These are phyloP conservation scores for Trichocladium uniseriatum DNA, from an alignment of 495 filamentous ascomycete species.

Conservation along the genomic window DNA sequence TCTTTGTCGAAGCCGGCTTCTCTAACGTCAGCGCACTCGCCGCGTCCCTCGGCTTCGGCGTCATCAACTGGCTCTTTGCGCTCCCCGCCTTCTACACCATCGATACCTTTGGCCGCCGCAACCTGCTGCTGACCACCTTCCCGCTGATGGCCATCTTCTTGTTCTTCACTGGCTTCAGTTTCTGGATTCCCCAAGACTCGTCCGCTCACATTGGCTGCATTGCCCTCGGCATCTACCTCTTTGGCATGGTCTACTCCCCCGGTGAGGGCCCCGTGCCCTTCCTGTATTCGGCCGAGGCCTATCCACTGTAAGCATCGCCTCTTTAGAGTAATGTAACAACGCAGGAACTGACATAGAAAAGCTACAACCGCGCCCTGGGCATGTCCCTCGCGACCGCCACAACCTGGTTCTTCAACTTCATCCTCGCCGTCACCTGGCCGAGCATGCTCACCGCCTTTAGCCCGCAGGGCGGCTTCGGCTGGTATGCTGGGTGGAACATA, in stretches of 20 bases:
- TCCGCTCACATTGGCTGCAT: slow-evolving; percentile 52
- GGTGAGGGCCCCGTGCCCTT: slow-evolving; percentile 81
- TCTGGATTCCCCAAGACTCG: slow-evolving; percentile 46
- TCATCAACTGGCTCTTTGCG: slow-evolving; percentile 77
- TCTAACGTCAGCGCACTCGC: slow-evolving; percentile 50
- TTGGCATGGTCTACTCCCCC: slow-evolving; percentile 61
- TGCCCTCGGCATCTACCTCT: slow-evolving; percentile 62
- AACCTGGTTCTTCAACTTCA: slow-evolving; percentile 50
- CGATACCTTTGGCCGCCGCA: slow-evolving; percentile 71
- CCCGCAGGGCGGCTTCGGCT: slow-evolving; percentile 50
- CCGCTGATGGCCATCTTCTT: slow-evolving; percentile 76
- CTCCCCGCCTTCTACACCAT: slow-evolving; percentile 78
- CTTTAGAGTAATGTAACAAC: no score
- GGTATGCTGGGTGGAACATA: slow-evolving; percentile 55
- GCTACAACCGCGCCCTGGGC: slow-evolving; percentile 63
- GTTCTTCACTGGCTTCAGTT: slow-evolving; percentile 61
- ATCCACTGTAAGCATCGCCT: no score
- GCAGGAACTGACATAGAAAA: no score
- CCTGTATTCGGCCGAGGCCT: slow-evolving; percentile 71
- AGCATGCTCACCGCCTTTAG: slow-evolving; percentile 44
- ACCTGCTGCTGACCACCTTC: slow-evolving; percentile 72
- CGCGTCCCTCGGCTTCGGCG: slow-evolving; percentile 69
- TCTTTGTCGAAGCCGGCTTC: slow-evolving; percentile 47
- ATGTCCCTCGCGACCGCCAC: slow-evolving; percentile 67
- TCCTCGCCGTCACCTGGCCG: slow-evolving; percentile 61